These are phyloP conservation scores for Populus davidiana DNA, from an alignment of 345 rosid genomes.

Conservation along the genomic window DNA sequence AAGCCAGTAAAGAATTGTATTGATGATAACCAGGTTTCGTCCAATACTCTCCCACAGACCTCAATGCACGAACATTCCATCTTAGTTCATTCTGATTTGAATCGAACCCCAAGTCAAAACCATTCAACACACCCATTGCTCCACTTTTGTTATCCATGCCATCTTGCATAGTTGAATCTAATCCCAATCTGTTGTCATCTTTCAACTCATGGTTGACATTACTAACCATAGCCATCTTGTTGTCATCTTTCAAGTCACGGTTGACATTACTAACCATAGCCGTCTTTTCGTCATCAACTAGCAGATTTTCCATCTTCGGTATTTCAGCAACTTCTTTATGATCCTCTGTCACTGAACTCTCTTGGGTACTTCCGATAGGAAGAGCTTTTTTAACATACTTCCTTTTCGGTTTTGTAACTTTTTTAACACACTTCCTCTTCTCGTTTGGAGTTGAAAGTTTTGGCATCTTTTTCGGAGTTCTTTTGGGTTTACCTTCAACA, in stretches of 20 bases:
- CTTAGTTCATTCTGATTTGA: not conserved
- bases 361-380: not conserved
- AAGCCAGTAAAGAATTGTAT: too few species aligned
- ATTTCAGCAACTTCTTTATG: not conserved
- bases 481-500: conserved; percentile 10
- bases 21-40: not conserved
- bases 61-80: not conserved
- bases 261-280: too few species aligned
- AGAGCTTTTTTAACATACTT: conserved; percentile 8
- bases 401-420: not conserved
- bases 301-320: not conserved
- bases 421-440: too few species aligned
- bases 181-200: not conserved
- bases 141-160: not conserved
- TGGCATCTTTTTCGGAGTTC: not conserved
- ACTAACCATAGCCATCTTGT: not conserved
- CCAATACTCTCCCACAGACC: conserved; percentile 4
- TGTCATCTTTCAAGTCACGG: not conserved
- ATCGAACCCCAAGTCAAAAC: not conserved
- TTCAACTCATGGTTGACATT: not conserved
- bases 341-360: not conserved
- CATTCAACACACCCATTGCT: not conserved
- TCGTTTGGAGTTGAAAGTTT: too few species aligned
- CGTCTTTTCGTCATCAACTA: not conserved
- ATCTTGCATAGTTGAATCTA: not conserved